Evolutionary conservation across 1,284 basidiomycete species (phyloP).

Genomic region (Marasmius oreades): DNA sequence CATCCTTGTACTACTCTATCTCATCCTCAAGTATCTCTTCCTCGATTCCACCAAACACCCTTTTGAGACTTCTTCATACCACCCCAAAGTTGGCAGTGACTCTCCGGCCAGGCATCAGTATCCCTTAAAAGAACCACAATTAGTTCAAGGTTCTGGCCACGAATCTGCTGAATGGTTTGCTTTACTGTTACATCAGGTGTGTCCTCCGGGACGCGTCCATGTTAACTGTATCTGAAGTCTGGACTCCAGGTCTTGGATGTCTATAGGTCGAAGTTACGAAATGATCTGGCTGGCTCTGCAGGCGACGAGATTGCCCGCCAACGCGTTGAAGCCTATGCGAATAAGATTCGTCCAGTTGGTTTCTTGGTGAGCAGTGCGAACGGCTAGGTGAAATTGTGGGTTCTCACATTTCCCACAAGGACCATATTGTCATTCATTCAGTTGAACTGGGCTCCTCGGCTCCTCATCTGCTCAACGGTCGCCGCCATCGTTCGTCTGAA

Average conservation of each 20-base stretch:
- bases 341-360: conserved; percentile 60
- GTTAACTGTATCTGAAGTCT: conserved; percentile 2
- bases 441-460: conserved; percentile 71
- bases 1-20: conserved; percentile 61
- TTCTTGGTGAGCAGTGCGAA: conserved; percentile 52
- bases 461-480: conserved; percentile 60
- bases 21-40: conserved; percentile 80
- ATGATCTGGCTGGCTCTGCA: conserved; percentile 54
- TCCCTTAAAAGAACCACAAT: conserved; percentile 23
- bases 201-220: background rate
- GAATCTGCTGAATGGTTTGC: conserved; percentile 82
- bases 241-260: conserved; percentile 55
- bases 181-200: conserved; percentile 61
- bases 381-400: background rate
- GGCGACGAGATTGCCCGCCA: conserved; percentile 71
- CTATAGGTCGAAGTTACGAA: conserved; percentile 68
- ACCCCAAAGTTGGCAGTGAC: conserved; percentile 49
- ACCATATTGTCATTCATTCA: conserved; percentile 71
- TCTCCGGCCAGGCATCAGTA: conserved; percentile 32
- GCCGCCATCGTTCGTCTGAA: conserved; percentile 29
- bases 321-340: conserved; percentile 68
- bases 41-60: conserved; percentile 62
- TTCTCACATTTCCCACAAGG: conserved; percentile 37
- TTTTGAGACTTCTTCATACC: conserved; percentile 53
- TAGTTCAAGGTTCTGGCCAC: conserved; percentile 21